phyloP scores from a whole-genome alignment of 1,284 basidiomycete species.

The Malassezia japonica region DNA sequence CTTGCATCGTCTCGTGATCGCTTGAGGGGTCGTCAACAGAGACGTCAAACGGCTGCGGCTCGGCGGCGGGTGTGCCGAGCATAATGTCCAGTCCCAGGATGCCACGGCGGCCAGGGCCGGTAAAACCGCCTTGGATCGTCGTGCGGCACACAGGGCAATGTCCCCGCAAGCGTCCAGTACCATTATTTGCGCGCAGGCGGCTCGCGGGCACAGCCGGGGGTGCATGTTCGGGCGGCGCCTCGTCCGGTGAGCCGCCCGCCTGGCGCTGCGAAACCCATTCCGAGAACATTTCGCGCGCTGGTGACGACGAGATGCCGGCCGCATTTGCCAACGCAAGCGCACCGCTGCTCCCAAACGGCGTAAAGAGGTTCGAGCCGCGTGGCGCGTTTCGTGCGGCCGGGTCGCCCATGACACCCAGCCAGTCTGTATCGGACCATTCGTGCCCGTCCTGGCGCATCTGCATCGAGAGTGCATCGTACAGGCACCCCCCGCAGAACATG shows the following conservation, averaged over 20 bases:
- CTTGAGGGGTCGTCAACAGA: too few relatives aligned
- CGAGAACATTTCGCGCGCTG: constrained; percentile 8
- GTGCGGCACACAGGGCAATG: constrained; percentile 37
- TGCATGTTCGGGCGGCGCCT: neutral
- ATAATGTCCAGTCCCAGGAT: constrained; percentile 28
- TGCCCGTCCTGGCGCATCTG: constrained; percentile 22
- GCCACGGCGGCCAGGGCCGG: constrained; percentile 21
- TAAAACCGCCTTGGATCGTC: constrained; percentile 33
- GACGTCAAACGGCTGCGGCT: neutral
- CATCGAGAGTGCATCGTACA: constrained; percentile 33
- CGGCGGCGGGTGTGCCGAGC: constrained; percentile 22
- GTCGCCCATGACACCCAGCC: constrained; percentile 11
- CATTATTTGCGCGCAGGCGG: constrained; percentile 9
- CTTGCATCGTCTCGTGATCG: too few relatives aligned
- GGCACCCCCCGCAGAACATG: constrained; percentile 38
- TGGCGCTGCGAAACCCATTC: constrained; percentile 7
- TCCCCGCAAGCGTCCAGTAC: constrained; percentile 26
- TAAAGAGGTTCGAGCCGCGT: constrained; percentile 12
- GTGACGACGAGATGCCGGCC: constrained; percentile 2
- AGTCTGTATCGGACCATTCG: constrained; percentile 18
- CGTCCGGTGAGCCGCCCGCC: neutral
- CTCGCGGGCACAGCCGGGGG: constrained; percentile 6
- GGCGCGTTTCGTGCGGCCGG: too few relatives aligned
- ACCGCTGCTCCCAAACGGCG: constrained; percentile 18
- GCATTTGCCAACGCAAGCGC: constrained; percentile 15